Evolutionary conservation across 768 basidiomycete genomes (phyloP).

Genomic region (Pleurotus salmoneostramineus): DNA sequence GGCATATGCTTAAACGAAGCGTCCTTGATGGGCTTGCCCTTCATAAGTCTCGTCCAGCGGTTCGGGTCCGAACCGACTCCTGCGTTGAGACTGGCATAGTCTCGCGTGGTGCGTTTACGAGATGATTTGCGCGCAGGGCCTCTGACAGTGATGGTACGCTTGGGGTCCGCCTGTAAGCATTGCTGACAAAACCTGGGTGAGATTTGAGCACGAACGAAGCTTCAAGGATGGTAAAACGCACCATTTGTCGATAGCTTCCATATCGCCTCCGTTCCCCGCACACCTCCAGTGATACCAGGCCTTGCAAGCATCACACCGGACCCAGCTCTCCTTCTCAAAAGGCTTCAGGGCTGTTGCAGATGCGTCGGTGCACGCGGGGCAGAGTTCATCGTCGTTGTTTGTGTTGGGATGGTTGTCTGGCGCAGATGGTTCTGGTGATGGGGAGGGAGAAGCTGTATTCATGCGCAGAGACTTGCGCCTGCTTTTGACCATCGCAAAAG

Average conservation of each 20-base stretch:
- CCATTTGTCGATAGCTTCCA: constrained; percentile 78
- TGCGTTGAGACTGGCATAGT: constrained; percentile 75
- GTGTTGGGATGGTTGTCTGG: neutral
- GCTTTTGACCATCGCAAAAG: neutral
- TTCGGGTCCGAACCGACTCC: constrained; percentile 61
- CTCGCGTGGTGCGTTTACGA: constrained; percentile 67
- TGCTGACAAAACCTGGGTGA: constrained; percentile 61
- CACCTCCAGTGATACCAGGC: constrained; percentile 85
- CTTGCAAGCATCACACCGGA: constrained; percentile 78
- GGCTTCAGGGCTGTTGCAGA: constrained; percentile 24
- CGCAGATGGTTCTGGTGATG: neutral
- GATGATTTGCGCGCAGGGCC: constrained; percentile 78
- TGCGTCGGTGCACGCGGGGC: constrained; percentile 49
- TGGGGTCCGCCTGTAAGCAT: constrained; percentile 58
- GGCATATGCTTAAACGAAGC: constrained; percentile 66
- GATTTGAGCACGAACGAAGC: constrained; percentile 5
- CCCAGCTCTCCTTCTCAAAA: constrained; percentile 72
- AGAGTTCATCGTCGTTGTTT: constrained; percentile 23
- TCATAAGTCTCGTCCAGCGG: constrained; percentile 67
- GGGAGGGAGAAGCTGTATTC: neutral
- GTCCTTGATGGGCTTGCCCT: constrained; percentile 58
- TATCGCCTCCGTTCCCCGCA: constrained; percentile 60
- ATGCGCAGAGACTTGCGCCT: constrained; percentile 1
- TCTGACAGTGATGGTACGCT: constrained; percentile 68
- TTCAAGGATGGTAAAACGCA: constrained; percentile 26